These are phyloP conservation scores for Lanmaoa pseudosensibilis DNA, from an alignment of 768 basidiomycete genomes.

Conservation along the genomic window DNA sequence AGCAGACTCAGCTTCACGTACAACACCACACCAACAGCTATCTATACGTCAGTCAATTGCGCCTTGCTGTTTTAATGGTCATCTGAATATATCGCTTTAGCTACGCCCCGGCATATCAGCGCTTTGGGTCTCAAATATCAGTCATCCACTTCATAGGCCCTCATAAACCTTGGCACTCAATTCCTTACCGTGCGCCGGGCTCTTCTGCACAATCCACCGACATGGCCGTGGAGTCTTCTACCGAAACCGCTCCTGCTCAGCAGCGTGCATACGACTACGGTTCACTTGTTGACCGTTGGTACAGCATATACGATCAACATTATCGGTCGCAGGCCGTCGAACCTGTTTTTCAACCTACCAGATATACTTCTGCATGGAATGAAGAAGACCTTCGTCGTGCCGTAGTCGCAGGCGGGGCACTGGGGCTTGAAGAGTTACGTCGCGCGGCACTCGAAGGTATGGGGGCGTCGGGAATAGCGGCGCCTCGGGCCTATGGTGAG, in stretches of 20 bases:
- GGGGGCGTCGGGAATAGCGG: constrained; percentile 12
- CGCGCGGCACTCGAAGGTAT: constrained; percentile 34
- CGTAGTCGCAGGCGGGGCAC: constrained; percentile 20
- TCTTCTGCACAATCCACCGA: constrained; percentile 35
- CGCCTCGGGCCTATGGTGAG: constrained; percentile 39
- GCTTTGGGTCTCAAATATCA: constrained; percentile 84
- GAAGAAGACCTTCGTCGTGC: constrained; percentile 22
- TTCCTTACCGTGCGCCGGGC: constrained; percentile 67
- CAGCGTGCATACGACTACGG: constrained; percentile 71
- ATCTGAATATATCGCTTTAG: constrained; percentile 42
- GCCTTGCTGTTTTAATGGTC: constrained; percentile 25
- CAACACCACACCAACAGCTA: constrained; percentile 97
- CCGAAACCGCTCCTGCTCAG: constrained; percentile 9
- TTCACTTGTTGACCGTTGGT: constrained; percentile 89
- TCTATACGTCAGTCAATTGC: constrained; percentile 76
- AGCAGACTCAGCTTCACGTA: constrained; percentile 95
- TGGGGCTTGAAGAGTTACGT: constrained; percentile 44
- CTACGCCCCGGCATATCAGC: constrained; percentile 95
- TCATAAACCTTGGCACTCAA: constrained; percentile 91
- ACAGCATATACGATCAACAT: constrained; percentile 82
- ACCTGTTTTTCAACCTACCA: constrained; percentile 50
- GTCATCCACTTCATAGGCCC: constrained; percentile 93
- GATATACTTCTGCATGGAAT: constrained; percentile 79
- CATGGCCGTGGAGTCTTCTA: constrained; percentile 29
- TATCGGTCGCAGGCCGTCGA: constrained; percentile 61